Conservation (phyloP, 2,329 filamentous ascomycete genomes). For the Waltergamsia citrina region DNA sequence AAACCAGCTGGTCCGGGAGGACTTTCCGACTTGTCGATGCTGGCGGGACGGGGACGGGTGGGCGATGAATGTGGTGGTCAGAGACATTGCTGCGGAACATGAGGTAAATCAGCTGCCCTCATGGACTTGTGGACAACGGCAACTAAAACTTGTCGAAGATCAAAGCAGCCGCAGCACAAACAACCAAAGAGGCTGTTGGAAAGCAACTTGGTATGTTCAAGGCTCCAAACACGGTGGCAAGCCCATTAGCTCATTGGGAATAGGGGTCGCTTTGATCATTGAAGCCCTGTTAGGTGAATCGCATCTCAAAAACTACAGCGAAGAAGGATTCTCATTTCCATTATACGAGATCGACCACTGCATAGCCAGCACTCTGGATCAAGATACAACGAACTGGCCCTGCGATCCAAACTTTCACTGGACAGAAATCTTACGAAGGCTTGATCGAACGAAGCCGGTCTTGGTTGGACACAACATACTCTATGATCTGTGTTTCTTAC, state of each 20-base stretch:
- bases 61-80: not conserved
- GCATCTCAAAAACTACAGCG: not conserved
- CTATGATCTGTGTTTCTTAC: conserved; percentile 54
- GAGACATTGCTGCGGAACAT: not conserved
- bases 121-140: too few relatives aligned
- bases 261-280: not conserved
- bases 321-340: not conserved
- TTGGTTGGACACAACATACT: conserved; percentile 58
- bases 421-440: not conserved
- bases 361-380: not conserved
- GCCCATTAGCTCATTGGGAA: too few relatives aligned
- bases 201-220: conserved; percentile 1
- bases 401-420: not conserved
- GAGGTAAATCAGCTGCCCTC: not conserved
- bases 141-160: not conserved
- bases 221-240: too few relatives aligned
- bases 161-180: not conserved
- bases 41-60: not conserved
- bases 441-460: not conserved
- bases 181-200: not conserved
- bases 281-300: not conserved
- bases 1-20: not conserved
- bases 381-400: not conserved
- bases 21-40: not conserved
- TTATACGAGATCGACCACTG: not conserved